Conservation (phyloP, 2,329 filamentous ascomycete species). For the Fusarium buxicola region DNA sequence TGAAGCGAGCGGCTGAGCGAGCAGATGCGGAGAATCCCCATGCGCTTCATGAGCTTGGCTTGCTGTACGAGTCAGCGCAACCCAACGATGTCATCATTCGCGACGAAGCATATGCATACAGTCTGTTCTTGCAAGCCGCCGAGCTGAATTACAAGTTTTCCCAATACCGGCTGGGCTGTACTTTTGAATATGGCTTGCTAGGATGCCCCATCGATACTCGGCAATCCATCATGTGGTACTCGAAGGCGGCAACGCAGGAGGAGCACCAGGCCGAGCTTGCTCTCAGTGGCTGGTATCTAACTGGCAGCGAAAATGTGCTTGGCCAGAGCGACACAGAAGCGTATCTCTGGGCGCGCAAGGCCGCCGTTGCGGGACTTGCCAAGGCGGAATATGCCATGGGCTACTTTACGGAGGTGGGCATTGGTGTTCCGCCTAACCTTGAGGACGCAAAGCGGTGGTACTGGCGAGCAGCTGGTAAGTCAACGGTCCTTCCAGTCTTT, state of each 20-base stretch:
- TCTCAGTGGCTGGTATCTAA: slow-evolving; percentile 93
- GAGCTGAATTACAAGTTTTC: slow-evolving; percentile 95
- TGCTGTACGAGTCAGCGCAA: slow-evolving; percentile 72
- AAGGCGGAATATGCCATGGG: slow-evolving; percentile 99
- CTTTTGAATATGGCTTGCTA: slow-evolving; percentile 89
- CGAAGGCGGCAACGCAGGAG: slow-evolving; percentile 87
- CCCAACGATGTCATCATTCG: slow-evolving; percentile 79
- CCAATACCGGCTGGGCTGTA: slow-evolving; percentile 88
- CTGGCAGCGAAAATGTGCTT: slow-evolving; percentile 86
- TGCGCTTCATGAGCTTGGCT: slow-evolving; percentile 87
- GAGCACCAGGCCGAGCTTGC: slow-evolving; percentile 94
- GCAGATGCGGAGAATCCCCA: slow-evolving; percentile 94
- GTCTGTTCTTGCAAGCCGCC: slow-evolving; percentile 85
- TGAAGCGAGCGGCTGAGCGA: slow-evolving; percentile 90
- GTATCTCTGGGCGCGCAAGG: slow-evolving; percentile 96
- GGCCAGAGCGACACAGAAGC: slow-evolving; percentile 95
- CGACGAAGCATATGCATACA: slow-evolving; percentile 84
- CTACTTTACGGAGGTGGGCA: slow-evolving; percentile 95
- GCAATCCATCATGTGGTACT: slow-evolving; percentile 93
- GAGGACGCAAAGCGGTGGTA: slow-evolving; percentile 99
- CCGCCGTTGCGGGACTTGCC: slow-evolving; percentile 84
- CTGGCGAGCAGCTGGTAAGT: slow-evolving; percentile 94
- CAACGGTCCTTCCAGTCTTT: neutral
- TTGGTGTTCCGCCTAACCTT: slow-evolving; percentile 84
- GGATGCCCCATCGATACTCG: slow-evolving; percentile 86